Evolutionary conservation across 768 basidiomycete genomes (phyloP).

Genomic region (Xerocomellus intermedius): DNA sequence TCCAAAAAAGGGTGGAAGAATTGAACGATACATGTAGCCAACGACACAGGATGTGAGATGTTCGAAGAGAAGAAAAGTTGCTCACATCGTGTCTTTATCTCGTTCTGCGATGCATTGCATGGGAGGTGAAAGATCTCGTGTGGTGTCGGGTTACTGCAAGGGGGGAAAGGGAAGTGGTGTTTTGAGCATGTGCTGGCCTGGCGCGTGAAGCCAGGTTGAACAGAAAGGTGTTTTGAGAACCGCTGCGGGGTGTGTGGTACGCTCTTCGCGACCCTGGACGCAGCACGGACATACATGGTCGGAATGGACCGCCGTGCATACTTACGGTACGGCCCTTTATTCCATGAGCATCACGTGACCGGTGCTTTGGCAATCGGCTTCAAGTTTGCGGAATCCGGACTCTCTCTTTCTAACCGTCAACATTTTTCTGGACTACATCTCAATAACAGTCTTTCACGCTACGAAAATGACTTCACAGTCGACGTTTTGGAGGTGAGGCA

Average conservation of each 20-base stretch:
- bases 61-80: neutral
- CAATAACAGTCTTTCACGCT: no score
- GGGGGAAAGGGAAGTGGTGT: constrained; percentile 48
- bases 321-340: no score
- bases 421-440: no score
- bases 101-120: constrained; percentile 48
- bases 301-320: neutral
- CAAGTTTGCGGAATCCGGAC: no score
- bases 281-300: constrained; percentile 4
- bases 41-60: neutral
- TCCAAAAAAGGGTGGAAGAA: neutral
- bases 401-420: no score
- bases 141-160: constrained; percentile 53
- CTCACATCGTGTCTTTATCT: constrained; percentile 71
- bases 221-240: neutral
- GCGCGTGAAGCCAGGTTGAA: neutral
- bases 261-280: neutral
- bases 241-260: neutral
- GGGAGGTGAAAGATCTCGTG: constrained; percentile 74
- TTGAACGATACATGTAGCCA: neutral
- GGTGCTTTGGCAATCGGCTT: no score
- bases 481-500: no score
- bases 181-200: constrained; percentile 14
- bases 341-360: no score
- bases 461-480: no score